Evolutionary conservation across 169 alveolate genomes (phyloP), one percentile per base, ranked within the genome.

Genomic region (Babesia caballi): DNA sequence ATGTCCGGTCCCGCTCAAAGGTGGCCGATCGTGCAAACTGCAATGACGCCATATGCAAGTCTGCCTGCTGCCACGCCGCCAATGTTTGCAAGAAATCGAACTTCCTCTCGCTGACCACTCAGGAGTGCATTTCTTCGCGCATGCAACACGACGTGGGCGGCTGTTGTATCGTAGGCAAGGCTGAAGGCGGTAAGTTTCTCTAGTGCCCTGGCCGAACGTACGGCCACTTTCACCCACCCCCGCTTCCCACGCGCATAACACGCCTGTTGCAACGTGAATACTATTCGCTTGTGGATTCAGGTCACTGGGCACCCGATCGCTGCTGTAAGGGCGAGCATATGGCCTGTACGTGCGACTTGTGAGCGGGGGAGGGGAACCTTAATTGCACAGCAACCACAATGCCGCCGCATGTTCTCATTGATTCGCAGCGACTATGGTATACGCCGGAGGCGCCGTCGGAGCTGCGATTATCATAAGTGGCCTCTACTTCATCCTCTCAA

Each of bases 381-480:
- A n/a, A n/a, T n/a, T n/a, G n/a, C n/a, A n/a, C n/a, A n/a, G n/a
- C n/a, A n/a, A n/a, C 25, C 25, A 19, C 30, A 19, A 49, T 19
- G 57, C 14, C 35, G 8, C 11, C 40, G 19, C 42, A 2, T 52
- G 19, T 38, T 12, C 9, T 3, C 14, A 59, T 59, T 41, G 23
- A 17, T 42, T 7, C 68, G 47, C 68, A 78, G 87, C 77, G 6
- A 61, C 66, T 8, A 51, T 69, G 51, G 46, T 70, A 0, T 78
- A 78, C 30, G 59, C 63, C 38, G 57, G 81, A 15, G 87, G 87
- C 11, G 87, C 70, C 5, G 54, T 78, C 17, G 87, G 82, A 14
- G 54, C 66, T 15, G 21, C 36, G 60, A 65, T 78, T 11, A 60
- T 57, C n/a, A 25, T 50, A 32, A 59, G 68, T 11, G 87, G 87